Evolutionary conservation across 345 rosid species (phyloP).

Genomic region (Gynandropsis gynandra): DNA sequence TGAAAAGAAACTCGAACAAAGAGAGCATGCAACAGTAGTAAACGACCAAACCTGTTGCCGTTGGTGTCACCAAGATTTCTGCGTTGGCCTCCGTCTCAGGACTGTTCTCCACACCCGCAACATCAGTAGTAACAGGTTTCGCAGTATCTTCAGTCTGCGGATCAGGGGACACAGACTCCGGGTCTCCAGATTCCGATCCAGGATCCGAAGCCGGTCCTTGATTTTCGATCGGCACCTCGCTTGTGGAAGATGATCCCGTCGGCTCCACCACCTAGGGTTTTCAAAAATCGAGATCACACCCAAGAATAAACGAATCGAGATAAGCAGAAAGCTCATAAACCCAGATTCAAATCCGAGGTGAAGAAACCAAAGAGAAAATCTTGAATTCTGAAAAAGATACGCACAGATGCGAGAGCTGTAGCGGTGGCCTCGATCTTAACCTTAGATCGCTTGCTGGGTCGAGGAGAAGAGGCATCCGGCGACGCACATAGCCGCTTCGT

Average conservation of each 20-base stretch:
- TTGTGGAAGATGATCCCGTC: constrained; percentile 46
- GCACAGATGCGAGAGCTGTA: constrained; percentile 2
- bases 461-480: constrained; percentile 42
- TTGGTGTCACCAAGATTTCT: constrained; percentile 42
- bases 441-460: constrained; percentile 69
- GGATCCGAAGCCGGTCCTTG: constrained; percentile 42
- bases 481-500: constrained; percentile 70
- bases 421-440: constrained; percentile 29
- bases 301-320: constrained; percentile 18
- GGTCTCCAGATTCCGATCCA: constrained; percentile 43
- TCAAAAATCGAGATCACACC: constrained; percentile 15
- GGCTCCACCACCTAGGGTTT: constrained; percentile 45
- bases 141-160: constrained; percentile 39
- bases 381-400: background rate
- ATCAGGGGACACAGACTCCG: constrained; percentile 64
- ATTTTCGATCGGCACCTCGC: constrained; percentile 37
- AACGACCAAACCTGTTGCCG: constrained; percentile 41
- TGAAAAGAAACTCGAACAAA: background rate
- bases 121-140: constrained; percentile 32
- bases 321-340: background rate
- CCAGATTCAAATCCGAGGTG: constrained; percentile 22
- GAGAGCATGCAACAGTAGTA: constrained; percentile 30
- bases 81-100: constrained; percentile 37
- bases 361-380: background rate
- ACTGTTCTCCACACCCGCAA: constrained; percentile 33